phyloP scores from a whole-genome alignment of 1,284 basidiomycete genomes.

The Tremellales sp. region DNA sequence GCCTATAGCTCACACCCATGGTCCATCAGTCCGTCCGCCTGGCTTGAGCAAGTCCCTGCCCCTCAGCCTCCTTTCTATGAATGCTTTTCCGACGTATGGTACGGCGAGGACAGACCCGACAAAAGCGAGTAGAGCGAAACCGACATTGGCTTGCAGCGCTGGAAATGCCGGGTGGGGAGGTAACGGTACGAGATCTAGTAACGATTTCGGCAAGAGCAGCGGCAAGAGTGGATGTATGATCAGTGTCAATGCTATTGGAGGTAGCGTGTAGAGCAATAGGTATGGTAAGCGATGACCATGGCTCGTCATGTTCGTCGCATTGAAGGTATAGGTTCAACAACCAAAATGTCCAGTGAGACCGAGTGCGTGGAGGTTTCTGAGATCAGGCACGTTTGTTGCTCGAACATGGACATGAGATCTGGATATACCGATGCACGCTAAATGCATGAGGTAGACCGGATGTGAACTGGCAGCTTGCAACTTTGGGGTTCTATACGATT shows the following conservation, averaged over 20 bases:
- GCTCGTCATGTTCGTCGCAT: background rate
- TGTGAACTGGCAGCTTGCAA: too few relatives aligned
- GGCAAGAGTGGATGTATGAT: conserved; percentile 41
- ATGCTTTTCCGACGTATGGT: conserved; percentile 67
- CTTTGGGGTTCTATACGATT: too few relatives aligned
- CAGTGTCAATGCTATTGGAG: conserved; percentile 35
- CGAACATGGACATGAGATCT: too few relatives aligned
- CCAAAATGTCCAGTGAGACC: too few relatives aligned
- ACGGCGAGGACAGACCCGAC: conserved; percentile 67
- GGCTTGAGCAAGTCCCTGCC: conserved; percentile 75
- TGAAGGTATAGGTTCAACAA: too few relatives aligned
- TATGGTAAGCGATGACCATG: conserved; percentile 30
- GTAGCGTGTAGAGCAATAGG: conserved; percentile 30
- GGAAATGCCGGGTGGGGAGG: conserved; percentile 38
- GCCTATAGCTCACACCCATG: conserved; percentile 57
- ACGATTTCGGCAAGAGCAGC: conserved; percentile 18
- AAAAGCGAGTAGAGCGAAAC: conserved; percentile 75
- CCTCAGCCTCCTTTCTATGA: conserved; percentile 69
- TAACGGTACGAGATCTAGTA: conserved; percentile 24
- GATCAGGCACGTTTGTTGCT: too few relatives aligned
- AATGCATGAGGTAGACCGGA: too few relatives aligned
- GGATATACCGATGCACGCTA: too few relatives aligned
- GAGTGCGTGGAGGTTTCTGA: too few relatives aligned
- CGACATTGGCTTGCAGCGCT: conserved; percentile 59
- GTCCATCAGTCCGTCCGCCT: conserved; percentile 51